A percentile compares a stretch with the other conserved stretches of the same genome.
These are phyloP conservation scores for Amanita muscaria DNA, from an alignment of 768 basidiomycete genomes.

Conservation along the genomic window DNA sequence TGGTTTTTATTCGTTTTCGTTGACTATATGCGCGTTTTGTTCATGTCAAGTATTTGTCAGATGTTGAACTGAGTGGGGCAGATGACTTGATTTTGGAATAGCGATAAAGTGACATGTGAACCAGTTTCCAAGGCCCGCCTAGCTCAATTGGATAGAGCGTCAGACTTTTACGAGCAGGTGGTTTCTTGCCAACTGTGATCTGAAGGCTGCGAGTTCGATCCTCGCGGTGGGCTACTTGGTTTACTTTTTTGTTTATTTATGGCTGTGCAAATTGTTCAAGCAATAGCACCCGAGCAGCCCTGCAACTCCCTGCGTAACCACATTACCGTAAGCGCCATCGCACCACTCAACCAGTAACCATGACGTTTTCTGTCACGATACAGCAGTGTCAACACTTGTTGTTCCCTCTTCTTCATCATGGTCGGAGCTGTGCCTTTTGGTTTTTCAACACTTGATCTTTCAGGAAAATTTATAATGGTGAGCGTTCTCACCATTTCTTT, in stretches of 20 bases:
- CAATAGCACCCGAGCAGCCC: no score
- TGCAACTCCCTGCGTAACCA: no score
- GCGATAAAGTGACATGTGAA: neutral
- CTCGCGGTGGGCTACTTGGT: slow-evolving; percentile 63
- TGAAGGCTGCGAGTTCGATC: slow-evolving; percentile 84
- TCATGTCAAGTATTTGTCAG: neutral
- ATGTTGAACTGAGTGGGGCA: neutral
- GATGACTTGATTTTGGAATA: slow-evolving; percentile 1
- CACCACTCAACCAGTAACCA: no score
- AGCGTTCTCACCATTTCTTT: neutral
- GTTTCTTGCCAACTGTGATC: slow-evolving; percentile 26
- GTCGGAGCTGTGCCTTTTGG: slow-evolving; percentile 2
- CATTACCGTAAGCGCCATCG: no score
- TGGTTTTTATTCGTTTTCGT: neutral
- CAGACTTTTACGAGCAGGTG: slow-evolving; percentile 16
- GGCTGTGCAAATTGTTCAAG: neutral
- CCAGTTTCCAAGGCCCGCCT: slow-evolving; percentile 31
- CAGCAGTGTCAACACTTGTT: no score
- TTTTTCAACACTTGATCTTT: slow-evolving; percentile 2
- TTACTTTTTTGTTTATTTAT: neutral
- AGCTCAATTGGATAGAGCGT: slow-evolving; percentile 61
- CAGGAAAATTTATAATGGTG: slow-evolving; percentile 1
- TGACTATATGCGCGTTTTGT: neutral
- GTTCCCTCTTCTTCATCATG: neutral
- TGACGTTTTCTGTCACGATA: no score